Base-by-base conservation (phyloP, 192 early-diverging fungal species). In the Podila horticola region DNA sequence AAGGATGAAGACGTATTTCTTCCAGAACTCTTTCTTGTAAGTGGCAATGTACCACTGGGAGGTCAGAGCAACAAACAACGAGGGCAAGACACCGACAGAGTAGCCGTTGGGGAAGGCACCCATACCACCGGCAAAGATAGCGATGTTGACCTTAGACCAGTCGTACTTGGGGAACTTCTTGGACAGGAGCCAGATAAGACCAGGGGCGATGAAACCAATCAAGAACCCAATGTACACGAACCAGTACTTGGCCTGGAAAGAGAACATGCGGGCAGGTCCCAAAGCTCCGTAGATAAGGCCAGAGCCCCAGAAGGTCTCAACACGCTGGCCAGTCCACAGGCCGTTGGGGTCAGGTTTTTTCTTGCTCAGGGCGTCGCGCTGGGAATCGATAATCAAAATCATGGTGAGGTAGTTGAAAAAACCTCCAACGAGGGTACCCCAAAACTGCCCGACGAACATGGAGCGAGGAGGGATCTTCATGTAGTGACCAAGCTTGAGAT, bases 401-500 rank as follows among this genome's bases (percentile, higher is more conserved):
- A 84, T 79, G 26, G 85, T 72, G 9, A 84, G 45, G 45, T 86
- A 86, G 58, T 86, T 87, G 55, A 89, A 72, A 33, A 85, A 45
- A 13, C 65, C 58, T 31, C 84, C 86, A 30, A 89, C 51, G 28
- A 86, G 34, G 2, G 92, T 92, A 24, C 92, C 91, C 41, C 81
- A 68, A 41, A 91, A 63, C 71, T 93, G 93, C 13, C 83, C 75
- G 11, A 86, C 60, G 70, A 94, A 92, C 83, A 95, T 86, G 22
- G 85, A 69, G 34, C 86, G 86, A 11, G 93, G 93, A 13, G 91
- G 87, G 22, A 94, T 89, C 74, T 94, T 92, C 83, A 92, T 87
- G 77, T 93, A 94, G 58, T 92, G 90, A 0, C 91, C 91, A 9
- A 95, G 84, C 71, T 96, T 96, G 58, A 96, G 83, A 82, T 95